phyloP scores from a whole-genome alignment of 225 moss, liverwort and hornwort genomes.

The Marchantia paleacea region DNA sequence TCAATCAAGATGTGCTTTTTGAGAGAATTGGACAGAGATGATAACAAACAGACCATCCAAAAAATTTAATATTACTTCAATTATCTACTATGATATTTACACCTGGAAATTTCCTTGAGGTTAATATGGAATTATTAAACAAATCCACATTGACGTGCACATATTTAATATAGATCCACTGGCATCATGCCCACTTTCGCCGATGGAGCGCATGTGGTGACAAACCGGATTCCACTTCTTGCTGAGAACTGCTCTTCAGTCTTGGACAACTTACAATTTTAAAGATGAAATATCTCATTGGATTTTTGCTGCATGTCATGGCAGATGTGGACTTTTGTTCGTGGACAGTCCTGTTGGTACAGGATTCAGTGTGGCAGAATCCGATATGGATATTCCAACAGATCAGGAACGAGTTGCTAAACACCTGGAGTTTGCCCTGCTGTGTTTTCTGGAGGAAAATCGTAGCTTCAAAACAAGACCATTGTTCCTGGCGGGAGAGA shows the following conservation, averaged over 20 bases:
- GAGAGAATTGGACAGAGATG: too few relatives aligned
- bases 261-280: not conserved
- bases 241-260: not conserved
- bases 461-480: constrained; percentile 62
- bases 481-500: constrained; percentile 79
- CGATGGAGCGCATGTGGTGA: not conserved
- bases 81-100: too few relatives aligned
- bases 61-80: too few relatives aligned
- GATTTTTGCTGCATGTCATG: not conserved
- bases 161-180: too few relatives aligned
- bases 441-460: constrained; percentile 54
- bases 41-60: too few relatives aligned
- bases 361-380: constrained; percentile 76
- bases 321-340: constrained; percentile 76
- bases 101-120: too few relatives aligned
- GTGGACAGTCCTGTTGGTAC: constrained; percentile 86
- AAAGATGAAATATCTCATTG: not conserved
- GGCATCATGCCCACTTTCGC: too few relatives aligned
- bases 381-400: constrained; percentile 54
- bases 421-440: constrained; percentile 66
- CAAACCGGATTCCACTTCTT: not conserved
- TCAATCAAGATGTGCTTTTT: too few relatives aligned
- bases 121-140: too few relatives aligned
- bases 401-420: constrained; percentile 62
- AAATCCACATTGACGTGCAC: too few relatives aligned